Evolutionary conservation across 192 early-diverging fungal genomes (phyloP), one percentile per base, ranked within the genome.

Genomic region (Phlyctochytrium bullatum): DNA sequence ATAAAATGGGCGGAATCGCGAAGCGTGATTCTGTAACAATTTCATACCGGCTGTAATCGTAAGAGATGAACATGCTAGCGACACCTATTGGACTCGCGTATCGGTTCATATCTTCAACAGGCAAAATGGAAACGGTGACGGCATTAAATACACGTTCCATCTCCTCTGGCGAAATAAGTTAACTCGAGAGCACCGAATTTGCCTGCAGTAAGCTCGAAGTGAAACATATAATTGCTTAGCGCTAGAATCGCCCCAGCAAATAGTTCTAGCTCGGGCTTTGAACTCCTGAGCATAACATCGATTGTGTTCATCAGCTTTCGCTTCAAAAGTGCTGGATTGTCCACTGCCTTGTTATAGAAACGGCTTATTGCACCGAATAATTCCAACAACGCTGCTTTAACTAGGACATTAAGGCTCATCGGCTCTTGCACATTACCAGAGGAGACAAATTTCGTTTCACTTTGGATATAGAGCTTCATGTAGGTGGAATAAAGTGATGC

Each of bases 351-450:
- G 25, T 64, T 63, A 63, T 67, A 76, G 36, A 64, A 57, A 29
- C 76, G 62, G 2, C 59, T 59, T 50, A 68, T 57, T 0, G 51
- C 47, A 3, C 73, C 75, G 12, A 76, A 61, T 29, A 77, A 36
- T 47, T 73, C 61, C 12, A 80, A 59, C 2, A 77, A 57, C 1
- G 59, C 61, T 29, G 64, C 65, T 65, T 80, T 80, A 16, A 80
- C 79, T 67, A 36, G 2, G 52, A 20, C 17, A 23, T 65, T 34
- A 14, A 34, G 0, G n/a, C n/a, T n/a, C n/a, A n/a, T n/a, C n/a
- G n/a, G n/a, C n/a, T n/a, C n/a, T n/a, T n/a, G 40, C 6, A 20
- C 40, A 2, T 27, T 53, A 66, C 68, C 62, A 3, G 69, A 71
- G 2, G 75, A 54, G 0, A 64, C 71, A 12, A 77, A 31, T 36